Evolutionary conservation across 805 yeast genomes (phyloP).

Genomic region (Schwanniomyces polymorphus): DNA sequence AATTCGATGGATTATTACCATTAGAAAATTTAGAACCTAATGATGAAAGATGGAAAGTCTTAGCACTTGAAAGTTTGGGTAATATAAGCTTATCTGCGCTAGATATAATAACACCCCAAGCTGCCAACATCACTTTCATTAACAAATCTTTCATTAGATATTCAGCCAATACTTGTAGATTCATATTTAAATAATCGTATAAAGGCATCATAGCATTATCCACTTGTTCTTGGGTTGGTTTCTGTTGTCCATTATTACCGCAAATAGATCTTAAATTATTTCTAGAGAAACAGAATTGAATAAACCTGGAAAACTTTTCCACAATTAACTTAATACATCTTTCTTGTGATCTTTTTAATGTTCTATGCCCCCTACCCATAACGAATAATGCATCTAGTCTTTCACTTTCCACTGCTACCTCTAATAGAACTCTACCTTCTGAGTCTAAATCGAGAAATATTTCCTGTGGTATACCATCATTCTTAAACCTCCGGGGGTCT

Average conservation of each 20-base stretch:
- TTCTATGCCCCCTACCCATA: constrained; percentile 72
- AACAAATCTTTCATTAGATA: constrained; percentile 56
- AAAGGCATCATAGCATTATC: constrained; percentile 72
- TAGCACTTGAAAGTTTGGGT: constrained; percentile 63
- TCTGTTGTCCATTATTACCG: constrained; percentile 46
- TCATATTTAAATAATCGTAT: constrained; percentile 71
- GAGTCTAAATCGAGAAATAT: constrained; percentile 59
- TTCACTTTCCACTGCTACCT: constrained; percentile 77
- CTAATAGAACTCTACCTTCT: constrained; percentile 66
- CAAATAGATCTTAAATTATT: constrained; percentile 56
- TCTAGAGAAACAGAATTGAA: constrained; percentile 58
- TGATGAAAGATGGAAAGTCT: constrained; percentile 25
- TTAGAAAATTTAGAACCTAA: constrained; percentile 18
- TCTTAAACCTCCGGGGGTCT: constrained; percentile 61
- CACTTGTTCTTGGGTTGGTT: constrained; percentile 47
- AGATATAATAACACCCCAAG: constrained; percentile 75
- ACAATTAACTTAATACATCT: constrained; percentile 70
- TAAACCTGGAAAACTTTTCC: constrained; percentile 66
- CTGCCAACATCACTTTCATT: constrained; percentile 65
- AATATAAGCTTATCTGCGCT: constrained; percentile 71
- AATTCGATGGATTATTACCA: constrained; percentile 11
- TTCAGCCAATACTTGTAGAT: constrained; percentile 62
- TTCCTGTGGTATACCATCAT: constrained; percentile 68
- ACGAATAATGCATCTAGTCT: constrained; percentile 77
- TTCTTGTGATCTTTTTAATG: constrained; percentile 62